Percentiles rank a stretch among this genome's conserved stretches.
phyloP scores from a whole-genome alignment of 2,329 filamentous ascomycete species.

The Alternaria angustiovoidea region DNA sequence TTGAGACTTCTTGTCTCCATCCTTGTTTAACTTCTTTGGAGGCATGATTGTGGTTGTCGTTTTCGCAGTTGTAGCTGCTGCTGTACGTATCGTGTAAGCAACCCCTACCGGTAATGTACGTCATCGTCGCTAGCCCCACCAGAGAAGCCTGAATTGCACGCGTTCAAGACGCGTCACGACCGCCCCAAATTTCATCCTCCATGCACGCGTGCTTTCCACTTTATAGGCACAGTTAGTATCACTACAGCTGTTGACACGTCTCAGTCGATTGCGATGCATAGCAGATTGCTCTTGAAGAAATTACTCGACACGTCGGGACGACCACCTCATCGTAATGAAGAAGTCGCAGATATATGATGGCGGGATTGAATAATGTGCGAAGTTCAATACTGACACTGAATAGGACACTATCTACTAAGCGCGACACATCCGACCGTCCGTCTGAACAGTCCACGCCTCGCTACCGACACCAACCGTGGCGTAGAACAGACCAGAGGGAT shows the following conservation, averaged over 20 bases:
- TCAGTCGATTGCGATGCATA: not conserved
- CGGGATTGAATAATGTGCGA: not conserved
- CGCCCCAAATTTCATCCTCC: not conserved
- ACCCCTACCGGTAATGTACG: slow-evolving; percentile 1
- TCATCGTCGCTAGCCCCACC: slow-evolving; percentile 16
- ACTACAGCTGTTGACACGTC: not conserved
- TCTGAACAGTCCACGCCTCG: slow-evolving; percentile 30
- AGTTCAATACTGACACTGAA: not conserved
- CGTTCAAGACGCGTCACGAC: not conserved
- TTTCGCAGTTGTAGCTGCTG: not conserved
- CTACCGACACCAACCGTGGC: slow-evolving; percentile 38
- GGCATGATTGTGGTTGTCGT: slow-evolving; percentile 11
- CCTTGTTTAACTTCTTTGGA: slow-evolving; percentile 11
- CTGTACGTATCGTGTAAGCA: not conserved
- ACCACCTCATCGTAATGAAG: not conserved
- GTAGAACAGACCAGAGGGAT: slow-evolving; percentile 41
- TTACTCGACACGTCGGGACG: not conserved
- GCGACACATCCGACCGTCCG: slow-evolving; percentile 26
- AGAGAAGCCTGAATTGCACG: slow-evolving; percentile 5
- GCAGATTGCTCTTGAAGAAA: not conserved
- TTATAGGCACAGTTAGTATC: not conserved
- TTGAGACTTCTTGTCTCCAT: not conserved
- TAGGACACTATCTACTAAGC: not conserved
- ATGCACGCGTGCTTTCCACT: not conserved
- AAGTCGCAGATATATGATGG: not conserved